Conservation (phyloP, 106 monocot genomes). For the Alisma plantagoaquatica region DNA sequence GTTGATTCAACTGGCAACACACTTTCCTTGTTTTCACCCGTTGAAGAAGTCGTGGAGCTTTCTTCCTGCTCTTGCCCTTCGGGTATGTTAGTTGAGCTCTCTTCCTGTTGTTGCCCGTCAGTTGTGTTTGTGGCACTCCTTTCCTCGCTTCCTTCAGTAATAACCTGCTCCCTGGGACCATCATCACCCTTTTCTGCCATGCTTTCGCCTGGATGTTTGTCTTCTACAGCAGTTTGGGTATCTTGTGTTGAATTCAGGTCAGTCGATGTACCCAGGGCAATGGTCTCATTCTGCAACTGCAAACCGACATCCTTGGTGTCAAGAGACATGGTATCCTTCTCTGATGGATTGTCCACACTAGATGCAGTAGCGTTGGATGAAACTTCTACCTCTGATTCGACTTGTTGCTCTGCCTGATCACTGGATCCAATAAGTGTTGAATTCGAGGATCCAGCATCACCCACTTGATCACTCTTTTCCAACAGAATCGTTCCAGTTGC, state of each 20-base stretch:
- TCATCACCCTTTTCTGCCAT: too few species aligned
- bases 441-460: conserved; percentile 2
- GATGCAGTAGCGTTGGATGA: not conserved
- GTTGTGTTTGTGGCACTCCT: not conserved
- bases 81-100: not conserved
- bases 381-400: not conserved
- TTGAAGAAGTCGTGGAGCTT: not conserved
- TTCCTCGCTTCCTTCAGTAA: too few species aligned
- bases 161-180: too few species aligned
- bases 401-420: not conserved
- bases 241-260: not conserved
- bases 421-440: conserved; percentile 1
- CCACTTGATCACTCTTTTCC: not conserved
- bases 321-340: too few species aligned
- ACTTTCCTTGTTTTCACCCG: too few species aligned
- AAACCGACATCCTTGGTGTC: not conserved
- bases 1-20: not conserved
- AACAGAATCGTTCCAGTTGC: not conserved
- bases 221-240: not conserved
- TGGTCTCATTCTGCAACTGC: not conserved
- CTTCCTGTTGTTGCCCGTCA: not conserved
- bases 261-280: not conserved
- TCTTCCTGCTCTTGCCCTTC: conserved; percentile 3
- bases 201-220: not conserved
- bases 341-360: not conserved